Conservation (phyloP, 495 filamentous ascomycete species). For the Aspergillus homomorphus region DNA sequence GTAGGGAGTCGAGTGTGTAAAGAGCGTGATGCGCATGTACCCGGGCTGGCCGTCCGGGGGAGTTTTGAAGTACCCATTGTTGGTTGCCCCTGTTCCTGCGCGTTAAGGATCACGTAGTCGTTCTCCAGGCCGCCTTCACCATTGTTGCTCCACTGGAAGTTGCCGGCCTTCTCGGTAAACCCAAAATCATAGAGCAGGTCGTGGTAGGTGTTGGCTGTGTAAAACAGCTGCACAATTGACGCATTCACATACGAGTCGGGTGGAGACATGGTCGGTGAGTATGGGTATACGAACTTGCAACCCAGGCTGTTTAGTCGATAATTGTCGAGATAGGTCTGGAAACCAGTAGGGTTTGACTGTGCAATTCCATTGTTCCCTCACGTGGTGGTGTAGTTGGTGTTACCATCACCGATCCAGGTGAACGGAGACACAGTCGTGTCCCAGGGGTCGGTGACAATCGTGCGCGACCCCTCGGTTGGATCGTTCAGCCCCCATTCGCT, state of each 20-base stretch:
- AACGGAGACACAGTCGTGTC: conserved; percentile 3
- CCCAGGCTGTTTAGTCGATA: conserved; percentile 7
- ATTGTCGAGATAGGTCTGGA: conserved; percentile 1
- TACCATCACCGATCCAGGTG: conserved; percentile 14
- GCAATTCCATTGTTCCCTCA: conserved; percentile 14
- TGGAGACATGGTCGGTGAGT: not conserved
- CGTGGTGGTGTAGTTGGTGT: conserved; percentile 7
- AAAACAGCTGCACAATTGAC: not conserved
- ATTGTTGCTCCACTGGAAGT: conserved; percentile 52
- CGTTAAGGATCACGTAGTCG: conserved; percentile 50
- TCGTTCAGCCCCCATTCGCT: conserved; percentile 14
- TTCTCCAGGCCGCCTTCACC: conserved; percentile 40
- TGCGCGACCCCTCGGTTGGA: conserved; percentile 11
- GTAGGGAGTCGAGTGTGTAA: conserved; percentile 23
- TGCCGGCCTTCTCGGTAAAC: conserved; percentile 51
- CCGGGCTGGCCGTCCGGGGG: conserved; percentile 47
- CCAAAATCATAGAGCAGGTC: conserved; percentile 51
- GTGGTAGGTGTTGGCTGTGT: conserved; percentile 43
- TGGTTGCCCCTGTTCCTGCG: conserved; percentile 47
- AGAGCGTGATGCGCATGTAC: conserved; percentile 41
- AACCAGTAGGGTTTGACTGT: conserved; percentile 9
- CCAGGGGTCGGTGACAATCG: conserved; percentile 10
- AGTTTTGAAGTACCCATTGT: conserved; percentile 45
- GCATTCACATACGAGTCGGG: conserved; percentile 6
- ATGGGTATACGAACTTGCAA: conserved; percentile 9